Base-by-base conservation (phyloP, 176 grass and related monocot genomes). In the barley (Hordeum vulgare) region DNA sequence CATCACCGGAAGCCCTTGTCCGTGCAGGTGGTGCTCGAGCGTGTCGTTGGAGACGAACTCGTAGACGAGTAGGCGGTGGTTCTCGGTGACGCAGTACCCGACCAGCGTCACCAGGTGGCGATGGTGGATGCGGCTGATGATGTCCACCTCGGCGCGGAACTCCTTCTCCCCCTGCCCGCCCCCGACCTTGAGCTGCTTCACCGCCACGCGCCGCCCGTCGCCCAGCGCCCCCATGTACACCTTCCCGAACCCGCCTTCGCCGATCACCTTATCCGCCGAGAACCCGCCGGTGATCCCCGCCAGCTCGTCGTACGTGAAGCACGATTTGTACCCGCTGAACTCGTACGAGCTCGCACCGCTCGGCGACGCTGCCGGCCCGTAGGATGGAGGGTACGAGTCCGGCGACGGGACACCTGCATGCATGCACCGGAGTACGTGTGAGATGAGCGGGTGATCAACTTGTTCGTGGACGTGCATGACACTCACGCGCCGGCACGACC, bases 61-160 rank as follows among this genome's bases (percentile, higher is more conserved):
- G 79, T 94, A 97, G 67, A 97, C 90, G 69, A 97, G 92, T 49
- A 94, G 80, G 10, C 86, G 85, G 44, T 94, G 80, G 23, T 81
- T 58, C 70, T 93, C 84, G 41, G 75, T 91, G 76, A 97, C 82
- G 84, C 88, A 93, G 75, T 88, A 97, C 0, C 95, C 92, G 23
- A 91, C 86, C 36, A 97, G 83, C 10, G 90, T 86, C 78, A 97
- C 95, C 24, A 97, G 88, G 71, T 97, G 88, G 1, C 90, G 90
- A 81, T 97, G 95, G 84, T 97, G 95, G 79, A 97, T 86, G 67
- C 95, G 92, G 80, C 88, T 87, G 76, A 97, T 97, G 88, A 93
- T 97, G 24, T 94, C 92, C 71, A 97, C 82, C 84, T 97, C 95
- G 6, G 88, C 88, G 24, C 74, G 76, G 62, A 97, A 90, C 82